These are phyloP conservation scores for Halophytophthora batemanensis DNA, from an alignment of 352 stramenopile genomes.

Conservation along the genomic window DNA sequence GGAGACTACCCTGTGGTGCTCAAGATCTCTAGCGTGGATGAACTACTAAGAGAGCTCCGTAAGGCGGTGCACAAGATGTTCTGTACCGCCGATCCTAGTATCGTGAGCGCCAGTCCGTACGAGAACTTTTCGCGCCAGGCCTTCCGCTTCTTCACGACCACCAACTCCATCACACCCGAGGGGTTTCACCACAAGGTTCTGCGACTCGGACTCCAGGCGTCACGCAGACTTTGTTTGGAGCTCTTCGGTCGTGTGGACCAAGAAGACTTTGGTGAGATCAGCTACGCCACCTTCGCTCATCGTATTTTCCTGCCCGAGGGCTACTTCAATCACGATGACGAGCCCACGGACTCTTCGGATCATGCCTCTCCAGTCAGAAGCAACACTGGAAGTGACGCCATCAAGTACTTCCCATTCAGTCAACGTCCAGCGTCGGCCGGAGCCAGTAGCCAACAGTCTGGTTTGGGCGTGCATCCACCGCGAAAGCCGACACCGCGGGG, in stretches of 20 bases:
- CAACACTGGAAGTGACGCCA: background rate
- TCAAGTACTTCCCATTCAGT: background rate
- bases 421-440: constrained; percentile 2
- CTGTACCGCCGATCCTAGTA: constrained; percentile 28
- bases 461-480: background rate
- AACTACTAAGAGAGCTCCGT: constrained; percentile 51
- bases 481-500: background rate
- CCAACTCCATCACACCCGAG: constrained; percentile 65
- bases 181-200: constrained; percentile 63
- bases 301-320: constrained; percentile 52
- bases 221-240: constrained; percentile 42
- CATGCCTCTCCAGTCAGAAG: constrained; percentile 1
- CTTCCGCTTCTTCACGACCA: constrained; percentile 78
- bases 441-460: background rate
- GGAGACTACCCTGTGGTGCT: constrained; percentile 2
- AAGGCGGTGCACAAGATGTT: constrained; percentile 48
- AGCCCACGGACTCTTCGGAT: background rate
- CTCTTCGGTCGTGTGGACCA: constrained; percentile 63
- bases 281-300: constrained; percentile 56
- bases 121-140: constrained; percentile 65
- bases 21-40: constrained; percentile 38
- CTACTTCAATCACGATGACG: constrained; percentile 21
- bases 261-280: constrained; percentile 63
- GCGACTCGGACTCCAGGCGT: constrained; percentile 50
- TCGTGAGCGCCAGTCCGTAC: constrained; percentile 37